Percentiles rank a stretch among this genome's conserved stretches.
These are phyloP conservation scores for Arxiozyma heterogenica DNA, from an alignment of 1,139 yeast species.

Conservation along the genomic window DNA sequence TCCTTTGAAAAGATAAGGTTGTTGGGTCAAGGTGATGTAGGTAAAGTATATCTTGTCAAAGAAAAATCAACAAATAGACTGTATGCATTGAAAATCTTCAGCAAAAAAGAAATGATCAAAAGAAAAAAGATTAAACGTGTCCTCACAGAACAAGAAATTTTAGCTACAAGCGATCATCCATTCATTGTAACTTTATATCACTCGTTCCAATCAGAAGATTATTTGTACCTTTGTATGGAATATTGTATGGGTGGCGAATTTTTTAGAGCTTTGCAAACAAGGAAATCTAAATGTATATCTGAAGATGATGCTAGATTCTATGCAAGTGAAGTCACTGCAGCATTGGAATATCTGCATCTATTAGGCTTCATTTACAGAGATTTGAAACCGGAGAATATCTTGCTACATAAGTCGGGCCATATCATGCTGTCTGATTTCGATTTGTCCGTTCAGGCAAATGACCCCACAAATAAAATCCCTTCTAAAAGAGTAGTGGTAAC, in stretches of 20 bases:
- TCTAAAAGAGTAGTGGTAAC: slow-evolving; percentile 1
- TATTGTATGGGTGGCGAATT: slow-evolving; percentile 99
- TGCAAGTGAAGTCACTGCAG: slow-evolving; percentile 96
- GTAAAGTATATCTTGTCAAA: slow-evolving; percentile 84
- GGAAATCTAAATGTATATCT: slow-evolving; percentile 74
- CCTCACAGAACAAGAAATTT: slow-evolving; percentile 89
- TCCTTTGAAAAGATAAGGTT: slow-evolving; percentile 83
- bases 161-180: slow-evolving; percentile 94
- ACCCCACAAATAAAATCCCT: slow-evolving; percentile 46
- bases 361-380: slow-evolving; percentile 97
- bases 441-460: slow-evolving; percentile 79
- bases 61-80: slow-evolving; percentile 67
- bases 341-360: slow-evolving; percentile 84
- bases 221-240: slow-evolving; percentile 94
- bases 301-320: slow-evolving; percentile 90
- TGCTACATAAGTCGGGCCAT: slow-evolving; percentile 91
- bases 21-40: slow-evolving; percentile 96
- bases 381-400: slow-evolving; percentile 87
- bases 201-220: slow-evolving; percentile 90
- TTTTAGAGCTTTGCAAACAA: slow-evolving; percentile 88
- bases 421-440: slow-evolving; percentile 97
- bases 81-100: slow-evolving; percentile 87
- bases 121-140: slow-evolving; percentile 92
- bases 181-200: slow-evolving; percentile 93
- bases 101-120: slow-evolving; percentile 88